phyloP scores from a whole-genome alignment of 305 asterid genomes.

The Plantago rigida region DNA sequence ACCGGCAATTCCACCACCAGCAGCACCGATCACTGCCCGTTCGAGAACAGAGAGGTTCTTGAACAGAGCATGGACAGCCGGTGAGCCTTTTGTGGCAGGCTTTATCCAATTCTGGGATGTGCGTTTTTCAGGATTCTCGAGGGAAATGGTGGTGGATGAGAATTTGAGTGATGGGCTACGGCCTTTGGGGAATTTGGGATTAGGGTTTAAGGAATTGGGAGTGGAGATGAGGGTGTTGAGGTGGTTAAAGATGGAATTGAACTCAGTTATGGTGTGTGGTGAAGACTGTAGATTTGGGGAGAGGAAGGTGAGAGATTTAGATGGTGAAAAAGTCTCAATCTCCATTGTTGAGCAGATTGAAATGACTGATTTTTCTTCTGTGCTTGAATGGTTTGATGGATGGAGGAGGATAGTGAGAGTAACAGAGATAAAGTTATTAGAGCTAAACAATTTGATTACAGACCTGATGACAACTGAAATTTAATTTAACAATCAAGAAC shows the following conservation, averaged over 20 bases:
- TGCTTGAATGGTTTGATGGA: no score
- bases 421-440: no score
- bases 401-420: no score
- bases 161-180: constrained; percentile 31
- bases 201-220: constrained; percentile 28
- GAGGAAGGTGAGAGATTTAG: constrained; percentile 39
- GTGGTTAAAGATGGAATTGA: constrained; percentile 61
- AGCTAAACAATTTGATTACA: no score
- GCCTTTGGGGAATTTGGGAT: constrained; percentile 22
- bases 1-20: constrained; percentile 84
- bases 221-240: constrained; percentile 54
- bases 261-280: constrained; percentile 29
- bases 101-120: constrained; percentile 40
- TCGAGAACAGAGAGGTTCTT: constrained; percentile 72
- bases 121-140: constrained; percentile 36
- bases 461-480: no score
- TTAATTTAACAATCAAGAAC: no score
- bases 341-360: not conserved
- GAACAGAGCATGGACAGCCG: constrained; percentile 50
- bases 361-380: no score
- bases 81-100: constrained; percentile 56
- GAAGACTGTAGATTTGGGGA: constrained; percentile 30
- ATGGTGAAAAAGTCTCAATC: constrained; percentile 41
- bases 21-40: constrained; percentile 72
- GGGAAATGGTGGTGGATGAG: constrained; percentile 55